These are phyloP conservation scores for Graphilbum ipis-grandicollis DNA, from an alignment of 2,329 filamentous ascomycete genomes.

Conservation along the genomic window DNA sequence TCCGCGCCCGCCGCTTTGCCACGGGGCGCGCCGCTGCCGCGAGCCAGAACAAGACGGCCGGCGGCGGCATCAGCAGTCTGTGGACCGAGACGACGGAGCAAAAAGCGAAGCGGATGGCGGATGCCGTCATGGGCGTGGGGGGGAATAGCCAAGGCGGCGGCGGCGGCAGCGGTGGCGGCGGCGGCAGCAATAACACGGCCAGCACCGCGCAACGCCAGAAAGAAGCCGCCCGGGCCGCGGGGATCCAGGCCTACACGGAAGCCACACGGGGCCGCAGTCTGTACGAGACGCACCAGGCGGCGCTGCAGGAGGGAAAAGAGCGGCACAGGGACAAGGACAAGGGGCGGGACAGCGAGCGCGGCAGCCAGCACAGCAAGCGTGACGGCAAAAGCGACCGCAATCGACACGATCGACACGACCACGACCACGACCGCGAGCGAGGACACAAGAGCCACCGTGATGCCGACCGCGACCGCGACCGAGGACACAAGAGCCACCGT, in stretches of 20 bases:
- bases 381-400: neutral
- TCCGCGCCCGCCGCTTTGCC: constrained; percentile 69
- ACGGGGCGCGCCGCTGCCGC: constrained; percentile 31
- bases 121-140: constrained; percentile 60
- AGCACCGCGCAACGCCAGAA: constrained; percentile 20
- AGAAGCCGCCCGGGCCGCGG: constrained; percentile 34
- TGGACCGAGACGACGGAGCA: constrained; percentile 91
- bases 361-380: neutral
- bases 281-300: constrained; percentile 37
- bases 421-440: neutral
- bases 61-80: constrained; percentile 37
- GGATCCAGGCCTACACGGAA: constrained; percentile 31
- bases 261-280: constrained; percentile 39
- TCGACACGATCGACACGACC: neutral
- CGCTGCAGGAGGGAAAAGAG: constrained; percentile 12
- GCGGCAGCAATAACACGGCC: constrained; percentile 2
- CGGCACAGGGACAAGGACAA: constrained; percentile 3
- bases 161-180: constrained; percentile 11
- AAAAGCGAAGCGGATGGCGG: constrained; percentile 62
- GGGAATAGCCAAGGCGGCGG: constrained; percentile 25
- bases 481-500: neutral
- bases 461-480: neutral
- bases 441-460: neutral
- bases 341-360: neutral
- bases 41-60: constrained; percentile 6